Conservation (phyloP, 495 filamentous ascomycete genomes). For the Aspergillus nanangensis region DNA sequence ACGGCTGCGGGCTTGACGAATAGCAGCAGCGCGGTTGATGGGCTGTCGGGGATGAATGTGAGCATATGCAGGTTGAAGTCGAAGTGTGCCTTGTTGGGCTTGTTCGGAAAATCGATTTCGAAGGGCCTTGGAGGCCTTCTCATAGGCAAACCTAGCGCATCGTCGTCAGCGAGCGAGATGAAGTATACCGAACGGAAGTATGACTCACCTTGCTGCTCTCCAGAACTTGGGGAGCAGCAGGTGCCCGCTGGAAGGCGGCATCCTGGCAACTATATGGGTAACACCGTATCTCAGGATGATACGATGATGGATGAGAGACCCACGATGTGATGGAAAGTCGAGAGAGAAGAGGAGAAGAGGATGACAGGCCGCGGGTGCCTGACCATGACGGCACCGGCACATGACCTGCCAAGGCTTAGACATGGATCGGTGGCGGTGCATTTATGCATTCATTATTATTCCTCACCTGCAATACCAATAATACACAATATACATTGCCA, state of each 20-base stretch:
- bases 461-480: no score
- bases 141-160: constrained; percentile 55
- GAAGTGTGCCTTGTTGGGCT: constrained; percentile 35
- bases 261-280: constrained; percentile 31
- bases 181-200: constrained; percentile 6
- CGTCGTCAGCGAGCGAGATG: constrained; percentile 17
- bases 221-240: constrained; percentile 67
- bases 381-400: constrained; percentile 28
- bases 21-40: constrained; percentile 63
- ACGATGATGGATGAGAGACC: constrained; percentile 11
- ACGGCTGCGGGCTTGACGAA: constrained; percentile 67
- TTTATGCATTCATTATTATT: no score
- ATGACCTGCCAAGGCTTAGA: constrained; percentile 18
- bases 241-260: constrained; percentile 65
- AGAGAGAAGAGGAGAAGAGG: constrained; percentile 16
- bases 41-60: constrained; percentile 60
- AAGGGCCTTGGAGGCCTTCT: constrained; percentile 57
- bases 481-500: background rate
- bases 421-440: no score
- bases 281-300: constrained; percentile 8
- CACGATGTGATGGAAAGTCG: constrained; percentile 14
- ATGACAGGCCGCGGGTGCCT: constrained; percentile 23
- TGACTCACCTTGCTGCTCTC: constrained; percentile 57
- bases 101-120: constrained; percentile 56
- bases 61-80: constrained; percentile 48